Evolutionary conservation across 371 early-diverging fungal species (phyloP).

Genomic region (Dentiscutata heterogama): DNA sequence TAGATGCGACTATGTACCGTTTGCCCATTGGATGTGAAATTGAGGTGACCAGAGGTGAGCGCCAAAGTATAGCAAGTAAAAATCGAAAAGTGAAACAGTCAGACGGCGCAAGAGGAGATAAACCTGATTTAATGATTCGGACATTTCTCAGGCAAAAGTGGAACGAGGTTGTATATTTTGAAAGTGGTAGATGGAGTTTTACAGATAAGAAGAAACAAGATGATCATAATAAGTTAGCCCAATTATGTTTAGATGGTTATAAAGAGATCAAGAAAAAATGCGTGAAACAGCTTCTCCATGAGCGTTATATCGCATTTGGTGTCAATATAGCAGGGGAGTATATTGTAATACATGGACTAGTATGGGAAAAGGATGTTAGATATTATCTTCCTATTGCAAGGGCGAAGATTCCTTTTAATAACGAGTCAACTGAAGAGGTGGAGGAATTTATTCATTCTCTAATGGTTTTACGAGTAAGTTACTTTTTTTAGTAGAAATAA

Average conservation of each 20-base stretch:
- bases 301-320: slow-evolving; percentile 13
- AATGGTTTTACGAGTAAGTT: not conserved
- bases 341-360: slow-evolving; percentile 21
- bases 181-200: slow-evolving; percentile 34
- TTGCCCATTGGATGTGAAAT: not conserved
- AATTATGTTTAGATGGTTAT: not conserved
- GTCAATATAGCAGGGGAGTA: slow-evolving; percentile 20
- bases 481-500: no score
- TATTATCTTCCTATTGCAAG: slow-evolving; percentile 13
- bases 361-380: slow-evolving; percentile 2
- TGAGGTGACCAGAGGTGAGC: slow-evolving; percentile 12
- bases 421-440: slow-evolving; percentile 9
- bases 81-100: not conserved
- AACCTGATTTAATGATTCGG: slow-evolving; percentile 14
- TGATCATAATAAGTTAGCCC: slow-evolving; percentile 22
- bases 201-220: not conserved
- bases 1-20: not conserved
- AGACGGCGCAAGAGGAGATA: slow-evolving; percentile 14
- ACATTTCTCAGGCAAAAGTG: slow-evolving; percentile 8
- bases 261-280: slow-evolving; percentile 17
- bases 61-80: slow-evolving; percentile 19
- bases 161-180: slow-evolving; percentile 13
- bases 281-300: not conserved
- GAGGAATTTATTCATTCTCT: slow-evolving; percentile 10
- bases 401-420: not conserved